Conservation (phyloP, 768 basidiomycete species). For the Pulveroboletus sp. region DNA sequence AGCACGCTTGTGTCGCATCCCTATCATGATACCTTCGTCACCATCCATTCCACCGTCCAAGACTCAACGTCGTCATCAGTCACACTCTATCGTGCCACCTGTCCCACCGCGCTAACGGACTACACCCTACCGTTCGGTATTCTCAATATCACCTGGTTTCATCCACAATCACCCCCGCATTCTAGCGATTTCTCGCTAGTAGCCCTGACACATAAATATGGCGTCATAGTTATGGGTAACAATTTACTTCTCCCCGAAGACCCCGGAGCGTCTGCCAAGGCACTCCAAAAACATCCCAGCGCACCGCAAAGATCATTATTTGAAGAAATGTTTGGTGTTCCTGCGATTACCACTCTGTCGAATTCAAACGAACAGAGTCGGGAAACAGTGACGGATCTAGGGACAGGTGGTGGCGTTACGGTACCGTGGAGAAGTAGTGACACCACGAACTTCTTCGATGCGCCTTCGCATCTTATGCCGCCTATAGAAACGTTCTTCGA, state of each 20-base stretch:
- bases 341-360: constrained; percentile 50
- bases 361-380: constrained; percentile 19
- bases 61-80: constrained; percentile 38
- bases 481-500: constrained; percentile 72
- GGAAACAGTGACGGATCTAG: constrained; percentile 8
- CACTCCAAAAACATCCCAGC: constrained; percentile 29
- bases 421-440: constrained; percentile 41
- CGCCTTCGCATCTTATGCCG: constrained; percentile 75
- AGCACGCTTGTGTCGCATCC: constrained; percentile 54
- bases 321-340: constrained; percentile 87
- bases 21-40: constrained; percentile 54
- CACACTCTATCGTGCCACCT: constrained; percentile 46
- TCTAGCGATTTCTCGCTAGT: constrained; percentile 52
- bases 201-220: constrained; percentile 67
- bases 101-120: constrained; percentile 42
- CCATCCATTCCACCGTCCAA: constrained; percentile 42
- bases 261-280: constrained; percentile 41
- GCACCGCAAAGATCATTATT: constrained; percentile 61
- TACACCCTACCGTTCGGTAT: constrained; percentile 62
- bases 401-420: constrained; percentile 14
- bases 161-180: constrained; percentile 31
- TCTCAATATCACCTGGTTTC: constrained; percentile 44
- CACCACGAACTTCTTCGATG: constrained; percentile 52
- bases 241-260: constrained; percentile 39
- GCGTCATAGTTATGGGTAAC: constrained; percentile 69